phyloP scores from a whole-genome alignment of 495 filamentous ascomycete species.

The Trypethelium eluteriae region DNA sequence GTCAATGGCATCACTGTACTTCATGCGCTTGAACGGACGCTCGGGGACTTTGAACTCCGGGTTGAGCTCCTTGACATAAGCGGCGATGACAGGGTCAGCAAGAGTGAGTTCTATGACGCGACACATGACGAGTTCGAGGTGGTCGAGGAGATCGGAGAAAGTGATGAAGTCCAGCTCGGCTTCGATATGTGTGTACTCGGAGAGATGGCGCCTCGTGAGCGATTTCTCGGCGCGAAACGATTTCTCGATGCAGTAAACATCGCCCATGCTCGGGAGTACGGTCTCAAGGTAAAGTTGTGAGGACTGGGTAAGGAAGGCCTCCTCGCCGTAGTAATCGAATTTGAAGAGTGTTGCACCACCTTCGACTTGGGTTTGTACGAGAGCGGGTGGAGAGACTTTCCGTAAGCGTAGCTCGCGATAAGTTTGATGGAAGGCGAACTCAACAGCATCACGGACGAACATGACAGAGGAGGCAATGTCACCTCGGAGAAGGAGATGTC shows the following conservation, averaged over 20 bases:
- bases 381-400: conserved; percentile 87
- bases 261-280: conserved; percentile 77
- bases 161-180: conserved; percentile 94
- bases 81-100: conserved; percentile 59
- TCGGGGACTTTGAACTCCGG: conserved; percentile 71
- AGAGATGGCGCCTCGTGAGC: conserved; percentile 85
- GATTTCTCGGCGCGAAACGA: conserved; percentile 98
- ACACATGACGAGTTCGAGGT: conserved; percentile 85
- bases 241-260: conserved; percentile 96
- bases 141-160: conserved; percentile 84
- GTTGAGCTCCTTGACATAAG: conserved; percentile 76
- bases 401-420: conserved; percentile 71
- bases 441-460: conserved; percentile 79
- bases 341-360: conserved; percentile 91
- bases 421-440: conserved; percentile 72
- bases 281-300: conserved; percentile 98
- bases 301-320: conserved; percentile 91
- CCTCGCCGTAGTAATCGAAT: conserved; percentile 89
- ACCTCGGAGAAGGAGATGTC: conserved; percentile 85
- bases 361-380: conserved; percentile 99
- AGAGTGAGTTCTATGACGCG: conserved; percentile 71
- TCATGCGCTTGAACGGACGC: conserved; percentile 91
- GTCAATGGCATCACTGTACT: conserved; percentile 84
- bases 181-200: conserved; percentile 96
- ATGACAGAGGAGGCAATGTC: conserved; percentile 81